These are phyloP conservation scores for Tolypocladium cylindrosporum DNA, from an alignment of 2,329 filamentous ascomycete genomes.

Conservation along the genomic window DNA sequence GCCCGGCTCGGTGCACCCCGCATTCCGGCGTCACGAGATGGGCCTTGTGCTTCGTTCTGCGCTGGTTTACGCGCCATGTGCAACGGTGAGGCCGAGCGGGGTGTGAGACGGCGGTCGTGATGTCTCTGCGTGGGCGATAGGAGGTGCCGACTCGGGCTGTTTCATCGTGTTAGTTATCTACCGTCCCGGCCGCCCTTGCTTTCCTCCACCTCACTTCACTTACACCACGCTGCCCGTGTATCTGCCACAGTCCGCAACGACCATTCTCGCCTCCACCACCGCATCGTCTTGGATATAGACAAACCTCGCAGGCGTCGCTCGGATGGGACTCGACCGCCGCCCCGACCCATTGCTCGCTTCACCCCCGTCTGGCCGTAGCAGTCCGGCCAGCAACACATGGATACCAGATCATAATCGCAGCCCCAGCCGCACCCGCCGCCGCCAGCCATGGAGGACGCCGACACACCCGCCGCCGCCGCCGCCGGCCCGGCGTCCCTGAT, in stretches of 20 bases:
- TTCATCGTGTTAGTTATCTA: not conserved
- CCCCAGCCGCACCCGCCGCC: not conserved
- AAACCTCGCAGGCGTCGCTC: not conserved
- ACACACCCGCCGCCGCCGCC: not conserved
- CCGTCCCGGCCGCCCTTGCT: not conserved
- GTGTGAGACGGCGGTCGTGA: not conserved
- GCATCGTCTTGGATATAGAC: not conserved
- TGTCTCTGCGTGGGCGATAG: not conserved
- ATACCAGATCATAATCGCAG: slow-evolving; percentile 2
- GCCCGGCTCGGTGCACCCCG: not conserved
- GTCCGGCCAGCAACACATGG: not conserved
- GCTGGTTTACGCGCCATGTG: not conserved
- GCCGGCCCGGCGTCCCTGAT: slow-evolving; percentile 28
- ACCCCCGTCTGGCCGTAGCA: not conserved
- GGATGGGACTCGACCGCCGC: not conserved
- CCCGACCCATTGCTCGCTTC: not conserved
- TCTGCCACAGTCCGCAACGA: not conserved
- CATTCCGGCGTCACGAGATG: not conserved
- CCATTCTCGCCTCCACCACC: not conserved
- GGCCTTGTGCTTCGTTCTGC: not conserved
- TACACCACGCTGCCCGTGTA: not conserved
- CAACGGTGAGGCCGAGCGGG: not conserved
- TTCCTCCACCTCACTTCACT: not conserved
- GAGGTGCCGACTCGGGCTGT: not conserved
- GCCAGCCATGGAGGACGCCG: not conserved